These are phyloP conservation scores for Hippophae tibetana DNA, from an alignment of 306 rosid genomes.

Conservation along the genomic window DNA sequence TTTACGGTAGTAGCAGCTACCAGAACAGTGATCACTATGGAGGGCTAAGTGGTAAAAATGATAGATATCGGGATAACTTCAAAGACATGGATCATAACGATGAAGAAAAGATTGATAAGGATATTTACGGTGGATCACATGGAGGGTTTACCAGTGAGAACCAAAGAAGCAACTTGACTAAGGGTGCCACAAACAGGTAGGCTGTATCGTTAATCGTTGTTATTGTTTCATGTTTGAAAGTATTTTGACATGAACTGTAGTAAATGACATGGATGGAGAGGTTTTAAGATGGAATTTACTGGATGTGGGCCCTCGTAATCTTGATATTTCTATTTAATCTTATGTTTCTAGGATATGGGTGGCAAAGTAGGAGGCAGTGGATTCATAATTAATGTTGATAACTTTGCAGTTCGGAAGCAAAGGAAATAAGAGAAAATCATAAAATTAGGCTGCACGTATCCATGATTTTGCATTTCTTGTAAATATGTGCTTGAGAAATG, in stretches of 20 bases:
- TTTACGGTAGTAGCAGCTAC: conserved; percentile 45
- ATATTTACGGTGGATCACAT: conserved; percentile 38
- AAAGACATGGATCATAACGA: conserved; percentile 44
- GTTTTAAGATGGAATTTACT: background rate
- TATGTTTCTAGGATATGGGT: too few species aligned
- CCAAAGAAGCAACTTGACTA: conserved; percentile 49
- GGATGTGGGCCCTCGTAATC: background rate
- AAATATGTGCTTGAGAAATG: too few species aligned
- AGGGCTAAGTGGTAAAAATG: conserved; percentile 40
- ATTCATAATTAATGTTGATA: too few species aligned
- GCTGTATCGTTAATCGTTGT: conserved; percentile 7
- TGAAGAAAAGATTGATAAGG: conserved; percentile 51
- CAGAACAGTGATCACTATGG: conserved; percentile 59
- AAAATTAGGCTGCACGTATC: too few species aligned
- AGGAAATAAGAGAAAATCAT: too few species aligned
- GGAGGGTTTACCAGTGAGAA: conserved; percentile 29
- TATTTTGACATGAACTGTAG: too few species aligned
- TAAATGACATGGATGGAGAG: background rate
- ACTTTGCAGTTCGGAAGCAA: too few species aligned
- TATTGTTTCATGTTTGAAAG: conserved; percentile 1
- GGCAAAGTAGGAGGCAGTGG: too few species aligned
- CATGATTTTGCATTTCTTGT: too few species aligned
- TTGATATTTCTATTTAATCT: too few species aligned
- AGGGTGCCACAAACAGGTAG: conserved; percentile 57
- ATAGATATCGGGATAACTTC: conserved; percentile 46